Conservation (phyloP, 805 yeast species). For the Citeromyces nyonsensis region DNA sequence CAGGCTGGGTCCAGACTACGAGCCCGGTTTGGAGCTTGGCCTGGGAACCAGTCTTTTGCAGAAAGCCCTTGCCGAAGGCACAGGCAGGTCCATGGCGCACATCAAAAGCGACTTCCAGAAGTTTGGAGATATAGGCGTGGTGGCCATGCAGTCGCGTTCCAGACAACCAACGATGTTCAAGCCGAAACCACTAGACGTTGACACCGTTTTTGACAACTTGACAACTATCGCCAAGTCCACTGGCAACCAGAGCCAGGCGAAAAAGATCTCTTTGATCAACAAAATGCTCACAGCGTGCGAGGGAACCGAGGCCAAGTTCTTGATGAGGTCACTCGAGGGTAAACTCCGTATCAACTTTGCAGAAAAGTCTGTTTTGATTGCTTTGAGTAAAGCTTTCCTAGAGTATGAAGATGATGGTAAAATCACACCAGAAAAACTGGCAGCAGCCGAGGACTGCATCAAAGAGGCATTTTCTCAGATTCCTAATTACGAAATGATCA, state of each 20-base stretch:
- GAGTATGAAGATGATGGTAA: slow-evolving; percentile 31
- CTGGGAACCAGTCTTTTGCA: slow-evolving; percentile 81
- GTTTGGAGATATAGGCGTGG: slow-evolving; percentile 81
- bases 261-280: slow-evolving; percentile 67
- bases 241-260: slow-evolving; percentile 72
- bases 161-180: slow-evolving; percentile 90
- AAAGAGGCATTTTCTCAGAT: slow-evolving; percentile 80
- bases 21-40: slow-evolving; percentile 77
- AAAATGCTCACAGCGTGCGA: slow-evolving; percentile 76
- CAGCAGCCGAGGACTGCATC: slow-evolving; percentile 60
- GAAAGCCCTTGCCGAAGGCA: slow-evolving; percentile 80
- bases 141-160: slow-evolving; percentile 71
- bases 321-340: slow-evolving; percentile 85
- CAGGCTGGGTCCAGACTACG: slow-evolving; percentile 89
- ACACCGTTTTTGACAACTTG: slow-evolving; percentile 57
- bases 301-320: slow-evolving; percentile 77
- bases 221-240: slow-evolving; percentile 62
- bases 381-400: slow-evolving; percentile 73
- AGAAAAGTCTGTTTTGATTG: slow-evolving; percentile 77
- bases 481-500: slow-evolving; percentile 78
- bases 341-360: slow-evolving; percentile 88
- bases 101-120: slow-evolving; percentile 63
- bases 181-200: slow-evolving; percentile 66
- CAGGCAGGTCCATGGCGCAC: slow-evolving; percentile 64
- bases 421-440: slow-evolving; percentile 23